Base-by-base conservation (phyloP, 148 eudicot genomes). In the Vaccinium darrowii region DNA sequence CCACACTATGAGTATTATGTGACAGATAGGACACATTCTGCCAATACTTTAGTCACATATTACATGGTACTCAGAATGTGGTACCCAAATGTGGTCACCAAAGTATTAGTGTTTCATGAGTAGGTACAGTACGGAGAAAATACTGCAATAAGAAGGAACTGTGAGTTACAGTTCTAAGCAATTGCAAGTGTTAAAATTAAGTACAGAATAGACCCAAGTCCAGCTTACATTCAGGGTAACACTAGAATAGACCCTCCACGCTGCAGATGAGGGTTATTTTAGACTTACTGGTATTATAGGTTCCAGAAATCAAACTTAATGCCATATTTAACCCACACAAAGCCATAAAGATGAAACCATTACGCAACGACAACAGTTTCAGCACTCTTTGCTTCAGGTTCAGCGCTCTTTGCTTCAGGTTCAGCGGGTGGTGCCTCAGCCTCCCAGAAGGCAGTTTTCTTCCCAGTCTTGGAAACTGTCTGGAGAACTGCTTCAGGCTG, bases 391-490 rank as follows among this genome's bases (percentile, higher is more conserved):
- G 88, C 6, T 71, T 89, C 69, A n/a, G 72, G 23, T 19, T 60
- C 65, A 19, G 85, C 63, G 14, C 90, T 51, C 82, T 85, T 89
- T 25, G 89, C 8, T 69, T 89, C 85, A 8, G 88, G 80, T 50
- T 78, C 81, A 63, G 88, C 91, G 27, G 92, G 82, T 49, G 91
- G 79, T 57, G 91, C 78, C 57, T 79, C 93, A 21, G 78, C 80
- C 81, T 89, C 94, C 95, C 95, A 95, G 83, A 90, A 94, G 47
- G 92, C 85, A 27, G 98, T 95, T 83, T 89, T 89, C 89, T 95
- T 95, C 14, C 98, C 98, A 19, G 98, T 95, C 89, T 94, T 95
- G 15, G 98, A 90, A 80, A 95, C 98, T 30, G 94, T 93, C 86
- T 93, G 93, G 23, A 95, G 72, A 88, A 95, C 98, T 33, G 94